Evolutionary conservation across 495 filamentous ascomycete species (phyloP).

Genomic region (Rusavskia elegans): DNA sequence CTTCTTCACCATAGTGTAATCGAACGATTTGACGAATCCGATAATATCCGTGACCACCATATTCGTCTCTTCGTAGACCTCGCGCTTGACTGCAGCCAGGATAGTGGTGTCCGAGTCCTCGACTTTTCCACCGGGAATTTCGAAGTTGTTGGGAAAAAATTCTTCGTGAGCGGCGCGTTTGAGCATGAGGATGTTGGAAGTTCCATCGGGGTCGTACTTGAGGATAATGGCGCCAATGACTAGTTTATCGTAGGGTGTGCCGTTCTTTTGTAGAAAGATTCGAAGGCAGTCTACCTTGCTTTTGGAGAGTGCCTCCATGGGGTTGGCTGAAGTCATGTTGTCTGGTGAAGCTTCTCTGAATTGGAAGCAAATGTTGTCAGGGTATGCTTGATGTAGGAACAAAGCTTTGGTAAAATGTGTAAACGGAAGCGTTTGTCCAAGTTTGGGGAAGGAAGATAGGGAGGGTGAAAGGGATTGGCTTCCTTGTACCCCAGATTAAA

Average conservation of each 20-base stretch:
- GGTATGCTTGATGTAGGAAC: too few relatives aligned
- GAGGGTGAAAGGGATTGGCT: too few relatives aligned
- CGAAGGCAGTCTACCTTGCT: not conserved
- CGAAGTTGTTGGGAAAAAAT: not conserved
- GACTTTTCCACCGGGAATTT: slow-evolving; percentile 3
- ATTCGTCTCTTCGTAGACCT: slow-evolving; percentile 4
- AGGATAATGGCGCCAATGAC: slow-evolving; percentile 2
- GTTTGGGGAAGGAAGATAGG: too few relatives aligned
- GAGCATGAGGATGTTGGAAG: not conserved
- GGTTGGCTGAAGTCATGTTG: not conserved
- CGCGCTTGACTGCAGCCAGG: not conserved
- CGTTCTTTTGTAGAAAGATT: not conserved
- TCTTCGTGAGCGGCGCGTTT: slow-evolving; percentile 6
- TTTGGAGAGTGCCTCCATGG: not conserved
- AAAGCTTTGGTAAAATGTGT: too few relatives aligned
- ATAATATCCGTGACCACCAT: not conserved
- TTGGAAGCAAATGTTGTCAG: too few relatives aligned
- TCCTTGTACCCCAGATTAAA: too few relatives aligned
- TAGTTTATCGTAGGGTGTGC: not conserved
- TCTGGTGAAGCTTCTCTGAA: too few relatives aligned
- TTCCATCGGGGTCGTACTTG: not conserved
- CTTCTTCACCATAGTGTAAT: not conserved
- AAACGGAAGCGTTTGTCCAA: too few relatives aligned
- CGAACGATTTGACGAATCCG: not conserved
- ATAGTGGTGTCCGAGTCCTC: slow-evolving; percentile 1